Evolutionary conservation across 345 rosid genomes (phyloP).

Genomic region (Populus ilicifolia): DNA sequence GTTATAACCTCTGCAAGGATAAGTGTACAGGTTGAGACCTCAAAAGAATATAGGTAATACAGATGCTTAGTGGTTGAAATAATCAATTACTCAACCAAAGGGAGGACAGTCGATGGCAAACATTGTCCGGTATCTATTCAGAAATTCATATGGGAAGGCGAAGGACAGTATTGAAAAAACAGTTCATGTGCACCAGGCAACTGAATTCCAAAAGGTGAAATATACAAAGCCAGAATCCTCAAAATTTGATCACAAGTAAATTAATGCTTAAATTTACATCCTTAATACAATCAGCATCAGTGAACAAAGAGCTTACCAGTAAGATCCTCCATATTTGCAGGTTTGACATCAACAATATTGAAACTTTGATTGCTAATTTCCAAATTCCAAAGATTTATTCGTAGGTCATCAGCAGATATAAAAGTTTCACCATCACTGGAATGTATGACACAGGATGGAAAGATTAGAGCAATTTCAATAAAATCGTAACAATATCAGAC

Average conservation of each 20-base stretch:
- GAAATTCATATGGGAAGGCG: background rate
- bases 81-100: background rate
- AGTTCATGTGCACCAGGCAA: no score
- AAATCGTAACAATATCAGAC: background rate
- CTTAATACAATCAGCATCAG: background rate
- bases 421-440: constrained; percentile 92
- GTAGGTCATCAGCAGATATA: constrained; percentile 94
- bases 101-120: background rate
- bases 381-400: constrained; percentile 98
- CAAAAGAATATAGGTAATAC: background rate
- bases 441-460: constrained; percentile 4
- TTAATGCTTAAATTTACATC: background rate
- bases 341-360: constrained; percentile 96
- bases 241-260: background rate
- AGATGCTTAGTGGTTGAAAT: background rate
- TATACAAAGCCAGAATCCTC: background rate
- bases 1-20: constrained; percentile 91
- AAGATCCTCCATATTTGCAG: constrained; percentile 95
- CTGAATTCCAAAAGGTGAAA: background rate
- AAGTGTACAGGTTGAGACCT: constrained; percentile 4
- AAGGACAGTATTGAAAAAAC: background rate
- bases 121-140: background rate
- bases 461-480: constrained; percentile 12
- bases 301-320: constrained; percentile 54
- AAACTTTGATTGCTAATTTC: constrained; percentile 95